Percentiles rank a stretch among this genome's conserved stretches.
These are phyloP conservation scores for Alternaria alternata DNA, from an alignment of 2,329 filamentous ascomycete species.

Conservation along the genomic window DNA sequence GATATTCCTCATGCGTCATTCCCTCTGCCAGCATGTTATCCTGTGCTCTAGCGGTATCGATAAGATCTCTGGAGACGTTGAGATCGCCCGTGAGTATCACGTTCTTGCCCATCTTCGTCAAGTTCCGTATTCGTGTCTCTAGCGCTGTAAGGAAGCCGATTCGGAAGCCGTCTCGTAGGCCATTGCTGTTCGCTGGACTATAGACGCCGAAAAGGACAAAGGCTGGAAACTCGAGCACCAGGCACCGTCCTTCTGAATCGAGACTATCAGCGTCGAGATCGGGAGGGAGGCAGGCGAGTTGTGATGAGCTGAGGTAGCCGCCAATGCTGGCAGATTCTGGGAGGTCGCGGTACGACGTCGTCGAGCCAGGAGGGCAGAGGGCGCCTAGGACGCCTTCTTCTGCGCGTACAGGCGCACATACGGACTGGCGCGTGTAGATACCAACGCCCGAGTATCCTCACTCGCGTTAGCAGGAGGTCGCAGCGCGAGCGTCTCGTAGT, in stretches of 20 bases:
- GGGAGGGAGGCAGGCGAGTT: slow-evolving; percentile 65
- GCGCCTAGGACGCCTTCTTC: slow-evolving; percentile 94
- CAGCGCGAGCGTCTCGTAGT: neutral
- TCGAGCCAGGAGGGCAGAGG: slow-evolving; percentile 75
- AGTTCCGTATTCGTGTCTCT: slow-evolving; percentile 84
- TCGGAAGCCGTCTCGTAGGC: slow-evolving; percentile 82
- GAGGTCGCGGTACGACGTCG: slow-evolving; percentile 76
- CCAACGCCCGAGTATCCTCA: slow-evolving; percentile 93
- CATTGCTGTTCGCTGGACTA: slow-evolving; percentile 87
- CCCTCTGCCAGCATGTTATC: slow-evolving; percentile 76
- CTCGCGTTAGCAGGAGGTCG: slow-evolving; percentile 20
- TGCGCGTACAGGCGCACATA: slow-evolving; percentile 84
- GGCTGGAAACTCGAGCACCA: slow-evolving; percentile 90
- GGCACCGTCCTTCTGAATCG: slow-evolving; percentile 90
- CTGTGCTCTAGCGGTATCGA: slow-evolving; percentile 78
- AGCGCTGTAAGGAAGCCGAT: slow-evolving; percentile 80
- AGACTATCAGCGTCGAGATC: slow-evolving; percentile 72
- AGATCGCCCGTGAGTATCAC: slow-evolving; percentile 89
- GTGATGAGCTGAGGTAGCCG: slow-evolving; percentile 78
- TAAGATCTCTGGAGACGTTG: slow-evolving; percentile 75
- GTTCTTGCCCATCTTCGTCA: slow-evolving; percentile 79
- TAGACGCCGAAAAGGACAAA: slow-evolving; percentile 95
- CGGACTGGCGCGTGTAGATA: slow-evolving; percentile 89
- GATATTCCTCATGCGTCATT: slow-evolving; percentile 74
- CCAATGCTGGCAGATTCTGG: slow-evolving; percentile 80